Conservation (phyloP, 257 asterid species). For the Cynanchum wilfordii region DNA sequence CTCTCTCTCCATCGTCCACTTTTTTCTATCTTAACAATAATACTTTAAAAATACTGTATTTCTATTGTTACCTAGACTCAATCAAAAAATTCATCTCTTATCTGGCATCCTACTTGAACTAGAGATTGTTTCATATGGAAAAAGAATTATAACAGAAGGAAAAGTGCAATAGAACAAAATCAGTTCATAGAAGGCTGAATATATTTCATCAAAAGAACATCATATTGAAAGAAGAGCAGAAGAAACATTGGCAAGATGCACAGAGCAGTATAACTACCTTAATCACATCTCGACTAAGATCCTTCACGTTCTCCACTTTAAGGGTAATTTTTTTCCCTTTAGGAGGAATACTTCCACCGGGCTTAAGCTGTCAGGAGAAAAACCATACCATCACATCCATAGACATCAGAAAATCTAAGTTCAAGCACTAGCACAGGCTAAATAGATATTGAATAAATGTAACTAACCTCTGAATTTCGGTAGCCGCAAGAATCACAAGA, state of each 20-base stretch:
- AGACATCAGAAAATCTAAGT: background rate
- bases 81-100: conserved; percentile 4
- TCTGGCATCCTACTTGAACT: background rate
- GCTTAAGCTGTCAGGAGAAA: conserved; percentile 56
- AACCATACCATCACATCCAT: conserved; percentile 14
- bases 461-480: conserved; percentile 82
- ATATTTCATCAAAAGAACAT: background rate
- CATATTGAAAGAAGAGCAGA: background rate
- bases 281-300: conserved; percentile 89
- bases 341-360: conserved; percentile 81
- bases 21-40: no score
- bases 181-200: background rate
- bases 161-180: background rate
- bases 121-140: background rate
- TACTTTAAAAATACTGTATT: background rate
- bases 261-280: conserved; percentile 44
- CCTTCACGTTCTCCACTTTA: conserved; percentile 57
- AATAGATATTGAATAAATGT: background rate
- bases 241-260: background rate
- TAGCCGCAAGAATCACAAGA: conserved; percentile 90
- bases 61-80: background rate
- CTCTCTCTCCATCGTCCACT: no score
- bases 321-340: conserved; percentile 77
- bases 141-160: background rate
- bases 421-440: background rate